Percentiles rank a stretch among this genome's conserved stretches.
Evolutionary conservation across 2,329 filamentous ascomycete genomes (phyloP).

Genomic region (Ramularia endophylla): DNA sequence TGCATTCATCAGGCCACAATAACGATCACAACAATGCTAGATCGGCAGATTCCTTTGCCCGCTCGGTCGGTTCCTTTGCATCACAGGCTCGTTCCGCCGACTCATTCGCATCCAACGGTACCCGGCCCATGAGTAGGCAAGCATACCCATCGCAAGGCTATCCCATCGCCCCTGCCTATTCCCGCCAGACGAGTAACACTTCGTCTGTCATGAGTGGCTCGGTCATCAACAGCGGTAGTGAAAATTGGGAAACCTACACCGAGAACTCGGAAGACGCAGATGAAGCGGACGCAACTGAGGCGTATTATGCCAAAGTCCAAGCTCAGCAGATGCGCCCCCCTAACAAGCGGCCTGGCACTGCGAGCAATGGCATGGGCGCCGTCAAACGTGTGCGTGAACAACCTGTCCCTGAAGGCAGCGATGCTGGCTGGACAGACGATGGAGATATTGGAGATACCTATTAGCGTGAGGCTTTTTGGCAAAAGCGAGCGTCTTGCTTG

Average conservation of each 20-base stretch:
- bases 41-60: conserved; percentile 9
- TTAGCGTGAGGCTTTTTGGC: conserved; percentile 8
- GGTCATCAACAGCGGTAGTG: conserved; percentile 53
- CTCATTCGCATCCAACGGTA: conserved; percentile 3
- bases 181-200: conserved; percentile 28
- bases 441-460: conserved; percentile 31
- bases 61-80: conserved; percentile 1
- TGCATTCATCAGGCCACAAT: conserved; percentile 11
- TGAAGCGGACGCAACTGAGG: conserved; percentile 62
- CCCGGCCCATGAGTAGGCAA: conserved; percentile 23
- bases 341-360: conserved; percentile 16
- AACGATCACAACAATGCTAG: conserved; percentile 13
- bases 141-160: conserved; percentile 17
- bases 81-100: conserved; percentile 11
- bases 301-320: conserved; percentile 71
- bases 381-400: conserved; percentile 23
- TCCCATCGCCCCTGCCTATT: conserved; percentile 28
- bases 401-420: conserved; percentile 27
- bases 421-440: conserved; percentile 34
- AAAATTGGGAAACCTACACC: conserved; percentile 98
- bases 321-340: conserved; percentile 50
- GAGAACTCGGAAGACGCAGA: conserved; percentile 44
- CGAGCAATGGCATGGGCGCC: conserved; percentile 14
- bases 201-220: conserved; percentile 30
- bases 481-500: too few relatives aligned